These are phyloP conservation scores for Helianthus tuberosus DNA, from an alignment of 129 eudicot species.

Conservation along the genomic window DNA sequence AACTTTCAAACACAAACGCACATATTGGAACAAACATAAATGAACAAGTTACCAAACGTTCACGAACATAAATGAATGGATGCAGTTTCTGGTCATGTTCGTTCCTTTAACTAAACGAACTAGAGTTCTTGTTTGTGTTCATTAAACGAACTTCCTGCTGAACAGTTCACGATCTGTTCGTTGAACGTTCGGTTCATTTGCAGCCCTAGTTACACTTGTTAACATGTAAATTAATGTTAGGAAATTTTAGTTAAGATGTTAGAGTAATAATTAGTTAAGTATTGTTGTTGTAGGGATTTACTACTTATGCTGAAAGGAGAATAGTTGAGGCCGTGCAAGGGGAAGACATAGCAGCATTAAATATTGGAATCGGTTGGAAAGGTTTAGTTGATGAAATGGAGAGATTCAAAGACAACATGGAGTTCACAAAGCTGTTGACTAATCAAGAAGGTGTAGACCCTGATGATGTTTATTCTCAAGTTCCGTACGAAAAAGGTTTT, in stretches of 20 bases:
- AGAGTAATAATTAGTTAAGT: not conserved
- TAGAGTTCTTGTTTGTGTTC: too few species aligned
- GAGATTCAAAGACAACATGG: slow-evolving; percentile 88
- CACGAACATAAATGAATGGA: too few species aligned
- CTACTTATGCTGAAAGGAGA: slow-evolving; percentile 96
- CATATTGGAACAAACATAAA: too few species aligned
- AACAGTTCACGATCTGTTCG: too few species aligned
- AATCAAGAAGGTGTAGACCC: slow-evolving; percentile 96
- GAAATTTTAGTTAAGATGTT: not conserved
- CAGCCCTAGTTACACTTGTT: too few species aligned
- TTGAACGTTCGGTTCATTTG: too few species aligned
- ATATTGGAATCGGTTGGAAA: slow-evolving; percentile 92
- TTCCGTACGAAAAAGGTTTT: slow-evolving; percentile 97
- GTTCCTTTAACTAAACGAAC: too few species aligned
- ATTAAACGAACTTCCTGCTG: too few species aligned
- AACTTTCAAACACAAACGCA: too few species aligned
- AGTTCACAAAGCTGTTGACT: slow-evolving; percentile 88
- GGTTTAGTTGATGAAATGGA: slow-evolving; percentile 84
- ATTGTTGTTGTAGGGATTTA: slow-evolving; percentile 70
- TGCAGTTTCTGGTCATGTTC: too few species aligned
- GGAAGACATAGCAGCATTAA: slow-evolving; percentile 72
- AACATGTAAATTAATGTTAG: not conserved
- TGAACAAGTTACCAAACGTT: too few species aligned
- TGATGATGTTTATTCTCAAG: slow-evolving; percentile 87
- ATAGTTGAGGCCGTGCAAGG: slow-evolving; percentile 98